Conservation (phyloP, 192 early-diverging fungal genomes). For the Hyaloraphidium curvatum region DNA sequence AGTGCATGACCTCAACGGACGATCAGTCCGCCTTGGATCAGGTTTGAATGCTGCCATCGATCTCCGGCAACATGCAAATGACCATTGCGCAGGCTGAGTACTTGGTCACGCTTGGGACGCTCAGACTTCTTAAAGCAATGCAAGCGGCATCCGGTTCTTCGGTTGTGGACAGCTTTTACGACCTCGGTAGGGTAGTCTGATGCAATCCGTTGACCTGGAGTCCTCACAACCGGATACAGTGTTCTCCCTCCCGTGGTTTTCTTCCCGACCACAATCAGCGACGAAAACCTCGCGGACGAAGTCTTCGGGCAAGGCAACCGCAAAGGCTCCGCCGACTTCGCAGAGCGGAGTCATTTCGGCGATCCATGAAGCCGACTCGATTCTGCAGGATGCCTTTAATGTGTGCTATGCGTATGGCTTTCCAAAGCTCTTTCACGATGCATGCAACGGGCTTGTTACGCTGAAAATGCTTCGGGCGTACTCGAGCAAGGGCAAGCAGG, state of each 20-base stretch:
- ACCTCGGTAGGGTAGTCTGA: constrained; percentile 19
- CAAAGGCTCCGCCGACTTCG: background rate
- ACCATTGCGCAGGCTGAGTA: constrained; percentile 12
- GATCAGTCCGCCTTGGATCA: constrained; percentile 17
- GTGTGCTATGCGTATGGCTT: constrained; percentile 2
- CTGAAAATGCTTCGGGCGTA: background rate
- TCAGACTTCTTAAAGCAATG: constrained; percentile 6
- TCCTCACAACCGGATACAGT: constrained; percentile 5
- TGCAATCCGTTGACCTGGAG: background rate
- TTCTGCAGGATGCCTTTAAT: background rate
- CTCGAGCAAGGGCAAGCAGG: background rate
- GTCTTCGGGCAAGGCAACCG: constrained; percentile 2
- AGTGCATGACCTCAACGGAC: constrained; percentile 8
- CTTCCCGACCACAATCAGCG: constrained; percentile 1
- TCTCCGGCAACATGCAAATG: background rate
- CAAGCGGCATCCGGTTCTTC: constrained; percentile 3
- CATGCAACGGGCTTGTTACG: background rate
- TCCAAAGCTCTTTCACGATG: background rate
- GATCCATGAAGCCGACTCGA: background rate
- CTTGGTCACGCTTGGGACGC: constrained; percentile 10
- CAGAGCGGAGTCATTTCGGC: background rate
- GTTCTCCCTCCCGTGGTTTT: constrained; percentile 21
- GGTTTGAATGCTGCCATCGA: constrained; percentile 9
- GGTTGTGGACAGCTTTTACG: constrained; percentile 20
- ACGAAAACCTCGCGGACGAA: constrained; percentile 3